Conservation (phyloP, 1,139 yeast species). For the Zygosaccharomyces sapae region DNA sequence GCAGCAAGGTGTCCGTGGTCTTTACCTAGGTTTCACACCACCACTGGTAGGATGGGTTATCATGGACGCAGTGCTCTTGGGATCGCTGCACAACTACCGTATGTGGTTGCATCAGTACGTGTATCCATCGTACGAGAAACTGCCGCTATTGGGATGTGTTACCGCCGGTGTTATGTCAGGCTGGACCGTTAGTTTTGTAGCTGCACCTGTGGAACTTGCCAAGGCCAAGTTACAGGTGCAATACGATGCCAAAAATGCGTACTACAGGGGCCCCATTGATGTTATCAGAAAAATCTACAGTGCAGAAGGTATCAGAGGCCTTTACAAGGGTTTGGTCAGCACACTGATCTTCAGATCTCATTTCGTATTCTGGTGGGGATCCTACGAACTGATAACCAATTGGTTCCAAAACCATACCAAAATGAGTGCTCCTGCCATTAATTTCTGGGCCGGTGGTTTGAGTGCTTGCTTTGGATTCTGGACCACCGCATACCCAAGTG, state of each 20-base stretch:
- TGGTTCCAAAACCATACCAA: slow-evolving; percentile 62
- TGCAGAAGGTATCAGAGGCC: slow-evolving; percentile 60
- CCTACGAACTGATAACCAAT: slow-evolving; percentile 72
- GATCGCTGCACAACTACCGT: slow-evolving; percentile 75
- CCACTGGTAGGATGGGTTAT: slow-evolving; percentile 90
- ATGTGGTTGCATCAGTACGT: slow-evolving; percentile 60
- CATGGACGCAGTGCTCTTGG: slow-evolving; percentile 88
- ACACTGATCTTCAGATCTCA: slow-evolving; percentile 86
- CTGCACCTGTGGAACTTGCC: slow-evolving; percentile 88
- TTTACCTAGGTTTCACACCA: slow-evolving; percentile 87
- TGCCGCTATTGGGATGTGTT: slow-evolving; percentile 72
- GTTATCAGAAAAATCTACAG: slow-evolving; percentile 48
- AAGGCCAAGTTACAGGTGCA: slow-evolving; percentile 88
- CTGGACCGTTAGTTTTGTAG: slow-evolving; percentile 86
- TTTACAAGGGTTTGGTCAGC: slow-evolving; percentile 76
- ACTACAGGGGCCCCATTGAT: slow-evolving; percentile 75
- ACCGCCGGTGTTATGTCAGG: slow-evolving; percentile 78
- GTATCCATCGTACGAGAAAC: slow-evolving; percentile 51
- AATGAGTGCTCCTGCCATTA: slow-evolving; percentile 62
- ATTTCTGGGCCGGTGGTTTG: slow-evolving; percentile 89
- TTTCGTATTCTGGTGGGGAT: slow-evolving; percentile 93
- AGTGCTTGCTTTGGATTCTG: slow-evolving; percentile 70
- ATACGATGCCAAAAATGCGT: slow-evolving; percentile 68
- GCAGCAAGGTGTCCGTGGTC: slow-evolving; percentile 72
- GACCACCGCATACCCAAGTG: slow-evolving; percentile 87